Base-by-base conservation (phyloP, 2,329 filamentous ascomycete genomes). In the Cylindrodendrum hubeiense region DNA sequence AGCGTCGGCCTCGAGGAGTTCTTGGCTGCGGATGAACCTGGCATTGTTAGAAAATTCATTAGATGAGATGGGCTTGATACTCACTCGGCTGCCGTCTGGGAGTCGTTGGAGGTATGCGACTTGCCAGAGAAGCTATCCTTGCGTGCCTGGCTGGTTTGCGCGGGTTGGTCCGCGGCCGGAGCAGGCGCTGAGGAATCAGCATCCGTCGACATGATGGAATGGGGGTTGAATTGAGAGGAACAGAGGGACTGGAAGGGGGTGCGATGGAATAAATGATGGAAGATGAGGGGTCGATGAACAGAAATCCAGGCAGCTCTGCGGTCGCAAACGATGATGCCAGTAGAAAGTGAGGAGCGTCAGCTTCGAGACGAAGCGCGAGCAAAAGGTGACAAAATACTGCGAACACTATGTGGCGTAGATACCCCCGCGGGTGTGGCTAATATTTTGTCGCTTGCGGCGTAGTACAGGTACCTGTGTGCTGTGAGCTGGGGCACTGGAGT, bases 1-100 rank as follows among this genome's bases (percentile, higher is more conserved):
- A 50, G 96, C 96, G 82, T 99, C 96, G 21, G 93, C 93, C 81
- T 99, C 96, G 57, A 99, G 90, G 71, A 91, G 90, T 76, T 98
- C 90, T 78, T 99, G 96, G 60, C 90, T 90, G 73, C 93, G 90
- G 71, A 99, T 94, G 78, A 97, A 98, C 28, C 93, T 95, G 60
- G 5, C 10, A 56, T n/a, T 9, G 30, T 68, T 19, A 70, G 50
- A 6, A 51, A 21, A 8, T 19, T 26, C 41, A 37, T 37, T 10
- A 3, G 8, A 24, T 39, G 13, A 28, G 3, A 21, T 17, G 13
- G 17, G 19, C 15, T 5, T 19, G 1, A 1, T 9, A 67, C 80
- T 63, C 83, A 92, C 88, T 93, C 91, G 65, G 89, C 90, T 33
- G 91, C 91, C 17, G 91, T 94, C 72, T 93, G 91, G 1, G 91